Evolutionary conservation across 352 stramenopile species (phyloP).

Genomic region (Plasmopara muralis): DNA sequence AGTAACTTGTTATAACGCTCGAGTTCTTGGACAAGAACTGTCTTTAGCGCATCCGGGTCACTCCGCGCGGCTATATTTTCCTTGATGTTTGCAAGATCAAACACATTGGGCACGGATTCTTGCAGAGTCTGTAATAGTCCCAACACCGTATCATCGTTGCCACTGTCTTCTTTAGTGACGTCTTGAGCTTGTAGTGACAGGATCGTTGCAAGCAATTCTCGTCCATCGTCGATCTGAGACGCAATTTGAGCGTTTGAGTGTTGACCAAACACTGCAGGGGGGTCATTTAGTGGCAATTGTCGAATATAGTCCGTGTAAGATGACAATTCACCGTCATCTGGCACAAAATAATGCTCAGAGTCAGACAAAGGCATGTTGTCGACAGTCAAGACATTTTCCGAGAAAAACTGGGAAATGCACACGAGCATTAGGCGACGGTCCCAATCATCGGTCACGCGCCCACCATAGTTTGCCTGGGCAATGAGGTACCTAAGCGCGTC

Average conservation of each 20-base stretch:
- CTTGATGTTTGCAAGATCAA: slow-evolving; percentile 83
- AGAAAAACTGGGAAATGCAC: slow-evolving; percentile 95
- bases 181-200: slow-evolving; percentile 85
- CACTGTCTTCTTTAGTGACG: slow-evolving; percentile 72
- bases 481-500: slow-evolving; percentile 95
- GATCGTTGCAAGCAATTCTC: slow-evolving; percentile 85
- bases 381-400: slow-evolving; percentile 76
- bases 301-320: slow-evolving; percentile 89
- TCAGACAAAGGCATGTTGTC: slow-evolving; percentile 86
- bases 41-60: slow-evolving; percentile 91
- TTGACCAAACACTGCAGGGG: slow-evolving; percentile 90
- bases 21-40: slow-evolving; percentile 91
- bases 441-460: slow-evolving; percentile 94
- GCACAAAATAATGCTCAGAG: slow-evolving; percentile 91
- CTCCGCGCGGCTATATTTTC: slow-evolving; percentile 49
- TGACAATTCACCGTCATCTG: slow-evolving; percentile 84
- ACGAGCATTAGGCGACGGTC: slow-evolving; percentile 93
- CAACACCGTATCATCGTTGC: slow-evolving; percentile 87
- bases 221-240: slow-evolving; percentile 91
- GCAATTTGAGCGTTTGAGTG: slow-evolving; percentile 95
- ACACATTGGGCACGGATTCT: slow-evolving; percentile 86
- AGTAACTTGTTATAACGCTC: slow-evolving; percentile 92
- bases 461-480: slow-evolving; percentile 94
- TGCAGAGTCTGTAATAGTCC: slow-evolving; percentile 73
- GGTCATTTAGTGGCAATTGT: slow-evolving; percentile 86